Conservation (phyloP, 306 rosid species). For the Corylus americana region DNA sequence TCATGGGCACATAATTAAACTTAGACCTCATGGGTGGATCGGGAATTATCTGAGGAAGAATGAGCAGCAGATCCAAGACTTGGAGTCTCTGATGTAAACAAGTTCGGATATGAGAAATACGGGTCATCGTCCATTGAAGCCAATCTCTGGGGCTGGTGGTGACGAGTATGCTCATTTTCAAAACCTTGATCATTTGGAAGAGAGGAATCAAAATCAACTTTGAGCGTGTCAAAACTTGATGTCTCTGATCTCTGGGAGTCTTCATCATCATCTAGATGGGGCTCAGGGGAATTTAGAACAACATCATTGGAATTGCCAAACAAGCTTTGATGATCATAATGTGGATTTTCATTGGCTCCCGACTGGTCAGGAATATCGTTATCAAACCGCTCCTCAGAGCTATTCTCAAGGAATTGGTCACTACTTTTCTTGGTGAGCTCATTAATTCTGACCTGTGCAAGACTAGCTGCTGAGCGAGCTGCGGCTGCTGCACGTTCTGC, state of each 20-base stretch:
- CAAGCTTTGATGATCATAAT: slow-evolving; percentile 28
- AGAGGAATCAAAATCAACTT: slow-evolving; percentile 44
- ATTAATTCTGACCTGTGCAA: slow-evolving; percentile 69
- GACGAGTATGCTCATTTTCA: slow-evolving; percentile 35
- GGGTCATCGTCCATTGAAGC: slow-evolving; percentile 82
- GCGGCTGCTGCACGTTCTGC: slow-evolving; percentile 94
- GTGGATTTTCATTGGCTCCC: slow-evolving; percentile 31
- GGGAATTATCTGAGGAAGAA: slow-evolving; percentile 42
- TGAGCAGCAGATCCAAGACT: slow-evolving; percentile 49
- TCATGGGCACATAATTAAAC: background rate
- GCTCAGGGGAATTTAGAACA: slow-evolving; percentile 23
- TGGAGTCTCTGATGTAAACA: slow-evolving; percentile 63
- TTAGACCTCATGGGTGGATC: slow-evolving; percentile 43
- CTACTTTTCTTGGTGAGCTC: slow-evolving; percentile 65
- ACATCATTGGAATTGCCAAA: slow-evolving; percentile 24
- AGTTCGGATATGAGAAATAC: slow-evolving; percentile 76
- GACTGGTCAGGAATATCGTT: slow-evolving; percentile 29
- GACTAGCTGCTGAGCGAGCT: slow-evolving; percentile 87
- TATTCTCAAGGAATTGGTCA: slow-evolving; percentile 37
- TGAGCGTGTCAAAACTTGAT: slow-evolving; percentile 43
- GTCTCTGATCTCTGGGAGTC: slow-evolving; percentile 35
- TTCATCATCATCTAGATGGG: slow-evolving; percentile 41
- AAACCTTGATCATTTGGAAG: slow-evolving; percentile 32
- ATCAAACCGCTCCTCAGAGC: slow-evolving; percentile 67
- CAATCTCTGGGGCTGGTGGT: slow-evolving; percentile 65